Base-by-base conservation (phyloP, 208 protist species). In the Crithidia thermophila region DNA sequence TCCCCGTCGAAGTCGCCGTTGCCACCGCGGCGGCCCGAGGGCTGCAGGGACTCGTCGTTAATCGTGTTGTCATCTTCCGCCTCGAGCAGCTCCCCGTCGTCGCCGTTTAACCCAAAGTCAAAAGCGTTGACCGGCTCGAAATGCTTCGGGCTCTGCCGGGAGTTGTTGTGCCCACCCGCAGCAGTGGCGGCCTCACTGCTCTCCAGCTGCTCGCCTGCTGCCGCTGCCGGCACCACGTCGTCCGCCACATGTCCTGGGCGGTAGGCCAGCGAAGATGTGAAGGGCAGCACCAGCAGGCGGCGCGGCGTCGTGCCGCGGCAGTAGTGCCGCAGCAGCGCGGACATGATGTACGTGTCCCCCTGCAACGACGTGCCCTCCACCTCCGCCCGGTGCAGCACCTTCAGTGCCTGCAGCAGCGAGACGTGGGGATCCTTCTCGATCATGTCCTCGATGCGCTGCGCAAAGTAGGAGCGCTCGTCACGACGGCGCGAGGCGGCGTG, bases 361-460 rank as follows among this genome's bases (percentile, higher is more conserved):
- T 84, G 63, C 56, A 95, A 47, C 31, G 74, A 79, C 8, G 87
- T 93, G 21, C 90, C 85, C 71, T 95, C 90, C 42, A 95, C 87
- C 59, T 93, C 77, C 53, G 87, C 85, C 30, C 90, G 87, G 59
- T 88, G 85, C 30, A 95, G 53, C 21, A 87, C 73, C 70, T 91
- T 91, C 75, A 93, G 67, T 5, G 84, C 87, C 64, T 88, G 81
- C 58, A 93, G 72, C 36, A 95, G 64, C 34, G 68, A 56, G 27
- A 62, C 61, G 9, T 75, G 60, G 20, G 76, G 75, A 23, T 78
- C 56, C 16, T 66, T 66, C 43, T 74, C 68, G 18, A 73, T 72
- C 25, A 92, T 57, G 27, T 91, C 84, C 27, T 83, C 68, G 36
- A 95, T 76, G 31, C 87, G 87, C 55, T 76, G 67, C 27, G 78